These are phyloP conservation scores for Lactarius tabidus DNA, from an alignment of 768 basidiomycete species.

Conservation along the genomic window DNA sequence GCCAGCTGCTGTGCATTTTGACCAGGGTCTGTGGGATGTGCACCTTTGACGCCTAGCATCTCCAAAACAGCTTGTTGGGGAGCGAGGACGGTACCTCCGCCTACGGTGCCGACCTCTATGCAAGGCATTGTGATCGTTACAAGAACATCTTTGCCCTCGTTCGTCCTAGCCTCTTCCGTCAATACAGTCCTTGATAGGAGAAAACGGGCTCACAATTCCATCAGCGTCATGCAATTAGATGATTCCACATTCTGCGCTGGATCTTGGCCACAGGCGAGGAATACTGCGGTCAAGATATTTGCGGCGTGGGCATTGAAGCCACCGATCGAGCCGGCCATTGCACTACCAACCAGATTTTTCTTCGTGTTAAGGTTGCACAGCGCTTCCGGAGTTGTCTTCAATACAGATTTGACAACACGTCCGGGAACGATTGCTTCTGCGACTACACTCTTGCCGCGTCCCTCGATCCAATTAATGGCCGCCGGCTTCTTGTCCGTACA, in stretches of 20 bases:
- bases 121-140: constrained; percentile 98
- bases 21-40: constrained; percentile 82
- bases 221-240: constrained; percentile 96
- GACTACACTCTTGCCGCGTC: constrained; percentile 95
- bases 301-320: constrained; percentile 99
- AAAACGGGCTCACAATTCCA: constrained; percentile 81
- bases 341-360: constrained; percentile 97
- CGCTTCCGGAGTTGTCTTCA: constrained; percentile 92
- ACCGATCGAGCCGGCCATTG: constrained; percentile 97
- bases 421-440: constrained; percentile 94
- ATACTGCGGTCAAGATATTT: constrained; percentile 94
- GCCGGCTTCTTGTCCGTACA: constrained; percentile 99
- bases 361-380: constrained; percentile 89
- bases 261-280: constrained; percentile 95
- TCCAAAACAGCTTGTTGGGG: constrained; percentile 90
- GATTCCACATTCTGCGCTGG: constrained; percentile 99
- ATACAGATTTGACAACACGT: constrained; percentile 76
- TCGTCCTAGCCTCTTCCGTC: constrained; percentile 50
- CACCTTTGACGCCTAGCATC: constrained; percentile 89
- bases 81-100: constrained; percentile 89
- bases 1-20: constrained; percentile 88
- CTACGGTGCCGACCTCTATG: constrained; percentile 97
- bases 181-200: constrained; percentile 10
- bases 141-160: constrained; percentile 85
- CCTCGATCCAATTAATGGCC: constrained; percentile 99